Base-by-base conservation (phyloP, 2,329 filamentous ascomycete species). In the Elsinoe ampelina region DNA sequence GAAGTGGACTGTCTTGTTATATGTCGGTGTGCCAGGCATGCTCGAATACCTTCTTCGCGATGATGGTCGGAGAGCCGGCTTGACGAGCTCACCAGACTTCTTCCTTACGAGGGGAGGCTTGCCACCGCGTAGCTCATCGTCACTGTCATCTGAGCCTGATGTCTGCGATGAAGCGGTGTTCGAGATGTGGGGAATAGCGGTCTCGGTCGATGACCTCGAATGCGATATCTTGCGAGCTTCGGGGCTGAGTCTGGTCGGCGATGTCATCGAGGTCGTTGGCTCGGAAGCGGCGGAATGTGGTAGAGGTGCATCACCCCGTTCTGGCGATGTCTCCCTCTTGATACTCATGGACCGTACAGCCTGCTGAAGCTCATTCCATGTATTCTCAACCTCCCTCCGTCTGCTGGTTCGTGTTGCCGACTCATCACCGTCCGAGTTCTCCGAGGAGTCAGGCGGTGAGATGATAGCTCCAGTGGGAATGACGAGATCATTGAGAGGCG, bases 1-100 rank as follows among this genome's bases (percentile, higher is more conserved):
- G 68, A 98, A 98, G 72, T 98, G 93, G n/a, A 98, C 93, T 11
- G 88, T 90, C 72, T 98, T 98, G 63, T 86, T 87, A 68, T 92
- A 97, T 7, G 92, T 93, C 0, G 93, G 93, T 0, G 93, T 98
- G 56, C 93, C 93, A 7, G 93, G 93, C 89, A 97, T 95, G 74
- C 92, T 97, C 2, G 89, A 95, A 0, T 92, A 92, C 58, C 93
- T 82, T 62, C 89, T 80, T 62, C 82, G 81, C n/a, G 87, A 87
- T 11, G 88, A 78, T 38, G 86, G 83, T 52, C 93, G 84, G 54
- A 98, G 80, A 17, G 93, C 93, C 11, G 93, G 93, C 64, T 93
- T 85, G 58, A 98, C 93, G 35, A 98, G 80, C 73, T 98, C 93
- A 34, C 93, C 93, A 38, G 93, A 97, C 79, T 98, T 98, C 77